These are phyloP conservation scores for Mycena amicta DNA, from an alignment of 768 basidiomycete species.

Conservation along the genomic window DNA sequence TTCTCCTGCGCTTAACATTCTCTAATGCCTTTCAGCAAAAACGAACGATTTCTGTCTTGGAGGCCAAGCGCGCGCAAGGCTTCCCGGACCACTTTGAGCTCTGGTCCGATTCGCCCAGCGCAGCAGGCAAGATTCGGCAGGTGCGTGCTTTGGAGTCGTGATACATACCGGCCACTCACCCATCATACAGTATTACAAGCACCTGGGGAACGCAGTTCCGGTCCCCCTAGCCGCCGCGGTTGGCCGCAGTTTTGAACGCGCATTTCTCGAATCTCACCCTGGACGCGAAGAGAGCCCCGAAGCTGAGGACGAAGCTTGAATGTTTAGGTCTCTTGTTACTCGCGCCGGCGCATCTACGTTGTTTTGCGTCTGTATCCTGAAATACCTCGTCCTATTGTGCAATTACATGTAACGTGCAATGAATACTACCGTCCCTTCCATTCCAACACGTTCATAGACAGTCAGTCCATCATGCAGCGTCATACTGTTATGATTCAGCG, in stretches of 20 bases:
- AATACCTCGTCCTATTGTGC: too few species aligned
- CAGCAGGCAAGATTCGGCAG: slow-evolving; percentile 44
- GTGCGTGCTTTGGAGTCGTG: slow-evolving; percentile 41
- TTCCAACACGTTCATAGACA: too few species aligned
- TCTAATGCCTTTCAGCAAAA: slow-evolving; percentile 54
- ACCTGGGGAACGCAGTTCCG: slow-evolving; percentile 83
- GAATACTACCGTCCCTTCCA: too few species aligned
- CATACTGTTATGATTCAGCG: too few species aligned
- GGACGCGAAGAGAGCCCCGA: slow-evolving; percentile 3
- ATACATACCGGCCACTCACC: slow-evolving; percentile 8
- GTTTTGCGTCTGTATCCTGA: too few species aligned
- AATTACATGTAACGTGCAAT: too few species aligned
- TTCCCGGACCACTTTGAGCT: slow-evolving; percentile 77
- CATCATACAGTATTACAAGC: slow-evolving; percentile 60
- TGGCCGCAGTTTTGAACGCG: slow-evolving; percentile 33
- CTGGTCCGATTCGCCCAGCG: slow-evolving; percentile 43
- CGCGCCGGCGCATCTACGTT: too few species aligned
- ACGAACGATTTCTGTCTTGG: slow-evolving; percentile 65
- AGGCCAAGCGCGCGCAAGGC: slow-evolving; percentile 75
- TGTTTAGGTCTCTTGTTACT: too few species aligned
- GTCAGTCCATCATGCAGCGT: too few species aligned
- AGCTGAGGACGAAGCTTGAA: too few species aligned
- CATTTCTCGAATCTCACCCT: slow-evolving; percentile 4
- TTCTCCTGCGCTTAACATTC: background rate
- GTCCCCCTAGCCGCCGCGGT: slow-evolving; percentile 68